A percentile compares a stretch with the other conserved stretches of the same genome.
These are phyloP conservation scores for Hippophae gyantsensis DNA, from an alignment of 306 rosid species.

Conservation along the genomic window DNA sequence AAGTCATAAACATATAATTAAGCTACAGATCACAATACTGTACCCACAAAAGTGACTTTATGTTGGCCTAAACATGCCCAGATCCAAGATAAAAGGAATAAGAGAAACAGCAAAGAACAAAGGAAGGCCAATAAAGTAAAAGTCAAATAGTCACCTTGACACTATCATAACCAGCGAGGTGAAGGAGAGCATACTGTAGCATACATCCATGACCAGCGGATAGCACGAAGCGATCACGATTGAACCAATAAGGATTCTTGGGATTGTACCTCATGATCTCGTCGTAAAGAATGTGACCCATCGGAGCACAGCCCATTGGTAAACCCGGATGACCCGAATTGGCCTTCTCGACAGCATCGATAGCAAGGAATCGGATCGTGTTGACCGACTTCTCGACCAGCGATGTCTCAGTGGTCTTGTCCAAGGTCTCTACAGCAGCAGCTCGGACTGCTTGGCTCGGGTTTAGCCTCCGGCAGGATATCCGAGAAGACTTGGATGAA, in stretches of 20 bases:
- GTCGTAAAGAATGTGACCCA: constrained; percentile 83
- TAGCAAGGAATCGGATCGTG: constrained; percentile 78
- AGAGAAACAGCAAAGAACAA: not conserved
- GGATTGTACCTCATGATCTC: constrained; percentile 89
- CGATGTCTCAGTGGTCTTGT: constrained; percentile 39
- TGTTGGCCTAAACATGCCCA: constrained; percentile 1
- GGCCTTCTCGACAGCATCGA: constrained; percentile 90
- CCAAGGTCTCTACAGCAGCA: constrained; percentile 37
- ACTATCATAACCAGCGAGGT: constrained; percentile 89
- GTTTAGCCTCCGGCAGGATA: constrained; percentile 13
- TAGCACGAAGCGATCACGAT: constrained; percentile 86
- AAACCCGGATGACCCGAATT: constrained; percentile 94
- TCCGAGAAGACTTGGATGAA: constrained; percentile 11
- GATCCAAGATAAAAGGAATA: constrained; percentile 1
- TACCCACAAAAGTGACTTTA: not conserved
- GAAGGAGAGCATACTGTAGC: constrained; percentile 89
- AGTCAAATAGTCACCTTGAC: constrained; percentile 37
- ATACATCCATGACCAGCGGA: constrained; percentile 98
- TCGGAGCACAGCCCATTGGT: constrained; percentile 98
- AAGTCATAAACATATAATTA: too few relatives aligned
- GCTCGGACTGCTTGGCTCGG: constrained; percentile 28
- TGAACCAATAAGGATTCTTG: constrained; percentile 86
- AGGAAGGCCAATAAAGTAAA: not conserved
- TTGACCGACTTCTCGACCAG: constrained; percentile 75
- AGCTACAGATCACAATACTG: not conserved